Evolutionary conservation across 352 stramenopile genomes (phyloP), one percentile per base, ranked within the genome.

Genomic region (Aphanomyces stellatus): DNA sequence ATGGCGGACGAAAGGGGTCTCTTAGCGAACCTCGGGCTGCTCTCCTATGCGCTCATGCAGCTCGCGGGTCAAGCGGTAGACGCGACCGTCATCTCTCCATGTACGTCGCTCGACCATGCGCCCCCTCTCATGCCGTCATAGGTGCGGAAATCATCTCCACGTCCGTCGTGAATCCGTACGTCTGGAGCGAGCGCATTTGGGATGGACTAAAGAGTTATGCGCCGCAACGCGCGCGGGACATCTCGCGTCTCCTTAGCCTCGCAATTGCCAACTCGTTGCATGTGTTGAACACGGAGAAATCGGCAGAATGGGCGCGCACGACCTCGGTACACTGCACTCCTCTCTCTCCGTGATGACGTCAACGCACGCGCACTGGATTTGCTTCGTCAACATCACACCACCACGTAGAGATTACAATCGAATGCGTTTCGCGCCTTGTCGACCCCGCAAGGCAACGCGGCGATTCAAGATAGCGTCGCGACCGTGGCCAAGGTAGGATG

Each of bases 151-250:
- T 67, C 40, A 67, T 67, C 60, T 67, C 60, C 28, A 51, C 37
- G n/a, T 92, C 83, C n/a, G 78, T 89, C 64, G 79, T 71, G 56
- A 92, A 92, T 42, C 83, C 83, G 25, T 79, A 85, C 43, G 81
- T 92, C 49, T 73, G 88, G 57, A 92, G 80, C 69, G 83, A 81
- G 51, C 67, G 88, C 35, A 71, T 92, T 15, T 92, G 81, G 83
- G 73, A 89, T 40, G 76, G 72, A 46, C 70, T 90, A 42, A 90
- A 92, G 74, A 75, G 68, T n/a, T 74, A 88, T 62, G 87, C 83
- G 43, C 83, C 83, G 49, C 81, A 90, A 72, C 81, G 81, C 42
- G 80, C 83, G 48, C 78, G 81, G 51, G 81, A 92, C 62, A 59
- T 89, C 34, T 82, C 79, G 74, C 80, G 84, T 17, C 66, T 92